phyloP scores from a whole-genome alignment of 768 basidiomycete species.

The Mycena leptocephala region DNA sequence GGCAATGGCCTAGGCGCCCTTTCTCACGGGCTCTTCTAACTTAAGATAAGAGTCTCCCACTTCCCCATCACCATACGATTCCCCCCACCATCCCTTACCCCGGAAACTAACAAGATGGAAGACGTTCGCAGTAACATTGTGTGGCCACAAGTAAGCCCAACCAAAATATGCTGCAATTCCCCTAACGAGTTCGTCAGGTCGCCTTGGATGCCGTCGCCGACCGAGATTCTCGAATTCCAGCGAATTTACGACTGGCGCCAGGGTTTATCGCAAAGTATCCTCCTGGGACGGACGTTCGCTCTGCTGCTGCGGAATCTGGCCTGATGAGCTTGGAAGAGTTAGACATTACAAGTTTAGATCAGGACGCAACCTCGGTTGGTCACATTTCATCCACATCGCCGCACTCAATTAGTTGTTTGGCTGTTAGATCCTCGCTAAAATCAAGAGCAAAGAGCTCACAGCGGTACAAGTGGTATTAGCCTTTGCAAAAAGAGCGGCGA shows the following conservation, averaged over 20 bases:
- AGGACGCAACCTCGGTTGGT: conserved; percentile 53
- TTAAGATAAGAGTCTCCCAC: background rate
- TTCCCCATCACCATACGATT: background rate
- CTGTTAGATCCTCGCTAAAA: conserved; percentile 37
- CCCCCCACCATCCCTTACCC: too few species aligned
- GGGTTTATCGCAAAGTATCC: conserved; percentile 34
- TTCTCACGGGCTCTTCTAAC: too few species aligned
- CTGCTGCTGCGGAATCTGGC: conserved; percentile 49
- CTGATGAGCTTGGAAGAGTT: conserved; percentile 51
- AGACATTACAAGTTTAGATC: conserved; percentile 47
- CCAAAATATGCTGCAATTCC: background rate
- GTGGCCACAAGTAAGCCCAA: conserved; percentile 21
- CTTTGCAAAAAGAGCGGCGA: conserved; percentile 66
- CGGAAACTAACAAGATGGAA: background rate
- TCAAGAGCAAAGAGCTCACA: conserved; percentile 48
- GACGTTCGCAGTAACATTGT: background rate
- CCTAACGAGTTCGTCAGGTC: background rate
- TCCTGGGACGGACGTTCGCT: conserved; percentile 47
- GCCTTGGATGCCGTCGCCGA: conserved; percentile 33
- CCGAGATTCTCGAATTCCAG: conserved; percentile 35
- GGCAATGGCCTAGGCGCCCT: too few species aligned
- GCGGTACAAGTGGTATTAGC: conserved; percentile 60
- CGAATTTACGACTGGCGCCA: conserved; percentile 17
- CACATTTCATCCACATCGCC: background rate
- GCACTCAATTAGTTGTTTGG: background rate